Evolutionary conservation across 2,329 filamentous ascomycete genomes (phyloP).

Genomic region (Aureobasidium sp.): DNA sequence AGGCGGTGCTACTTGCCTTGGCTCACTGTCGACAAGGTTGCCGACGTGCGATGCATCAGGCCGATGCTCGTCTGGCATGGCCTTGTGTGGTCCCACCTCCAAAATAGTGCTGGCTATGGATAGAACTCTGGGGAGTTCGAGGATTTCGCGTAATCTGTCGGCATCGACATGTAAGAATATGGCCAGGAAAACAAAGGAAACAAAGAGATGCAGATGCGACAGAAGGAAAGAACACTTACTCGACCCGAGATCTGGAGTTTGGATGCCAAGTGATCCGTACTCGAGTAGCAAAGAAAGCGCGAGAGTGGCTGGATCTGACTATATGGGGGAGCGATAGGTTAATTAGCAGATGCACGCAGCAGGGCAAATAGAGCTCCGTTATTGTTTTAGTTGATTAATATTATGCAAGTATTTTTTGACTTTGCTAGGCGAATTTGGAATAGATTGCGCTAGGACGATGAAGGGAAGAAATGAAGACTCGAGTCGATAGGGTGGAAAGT

Average conservation of each 20-base stretch:
- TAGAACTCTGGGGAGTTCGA: slow-evolving; percentile 26
- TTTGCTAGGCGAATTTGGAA: slow-evolving; percentile 17
- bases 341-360: slow-evolving; percentile 13
- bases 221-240: slow-evolving; percentile 25
- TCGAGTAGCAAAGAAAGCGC: slow-evolving; percentile 24
- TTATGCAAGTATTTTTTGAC: slow-evolving; percentile 16
- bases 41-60: slow-evolving; percentile 8
- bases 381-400: slow-evolving; percentile 15
- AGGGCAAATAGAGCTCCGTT: slow-evolving; percentile 11
- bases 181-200: slow-evolving; percentile 17
- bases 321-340: slow-evolving; percentile 17
- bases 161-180: slow-evolving; percentile 16
- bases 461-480: slow-evolving; percentile 13
- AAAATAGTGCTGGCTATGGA: slow-evolving; percentile 21
- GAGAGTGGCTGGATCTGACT: slow-evolving; percentile 31
- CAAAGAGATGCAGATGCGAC: slow-evolving; percentile 9
- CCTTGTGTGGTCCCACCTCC: slow-evolving; percentile 3
- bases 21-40: slow-evolving; percentile 10
- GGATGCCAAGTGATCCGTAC: slow-evolving; percentile 27
- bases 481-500: slow-evolving; percentile 13
- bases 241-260: slow-evolving; percentile 24
- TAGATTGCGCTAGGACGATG: slow-evolving; percentile 17
- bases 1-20: slow-evolving; percentile 6
- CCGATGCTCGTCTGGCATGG: slow-evolving; percentile 15
- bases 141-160: slow-evolving; percentile 32